phyloP scores from a whole-genome alignment of 2,329 filamentous ascomycete species.

The Fusarium continuum region DNA sequence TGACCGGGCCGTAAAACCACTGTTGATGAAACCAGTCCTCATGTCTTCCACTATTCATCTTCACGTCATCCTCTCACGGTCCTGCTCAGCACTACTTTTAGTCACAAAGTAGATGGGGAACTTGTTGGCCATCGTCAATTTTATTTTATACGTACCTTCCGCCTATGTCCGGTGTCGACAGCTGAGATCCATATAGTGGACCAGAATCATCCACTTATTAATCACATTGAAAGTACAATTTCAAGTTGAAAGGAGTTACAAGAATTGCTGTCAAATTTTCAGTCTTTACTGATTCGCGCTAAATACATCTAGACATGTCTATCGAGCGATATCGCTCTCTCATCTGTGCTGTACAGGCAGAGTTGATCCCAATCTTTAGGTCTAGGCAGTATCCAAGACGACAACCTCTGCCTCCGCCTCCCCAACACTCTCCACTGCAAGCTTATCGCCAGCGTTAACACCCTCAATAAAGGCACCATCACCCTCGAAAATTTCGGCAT shows the following conservation, averaged over 20 bases:
- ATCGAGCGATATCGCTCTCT: neutral
- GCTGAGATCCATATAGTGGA: neutral
- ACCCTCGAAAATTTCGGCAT: slow-evolving; percentile 73
- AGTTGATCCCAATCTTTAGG: neutral
- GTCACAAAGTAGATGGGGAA: neutral
- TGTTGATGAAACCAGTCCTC: neutral
- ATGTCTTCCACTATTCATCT: neutral
- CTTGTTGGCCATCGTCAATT: neutral
- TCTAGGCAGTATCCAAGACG: slow-evolving; percentile 69
- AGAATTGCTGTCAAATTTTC: neutral
- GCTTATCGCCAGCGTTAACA: slow-evolving; percentile 70
- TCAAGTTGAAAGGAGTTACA: neutral
- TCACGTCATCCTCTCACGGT: neutral
- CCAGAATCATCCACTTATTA: neutral
- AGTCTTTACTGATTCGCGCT: slow-evolving; percentile 14
- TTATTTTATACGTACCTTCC: neutral
- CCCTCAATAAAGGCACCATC: slow-evolving; percentile 81
- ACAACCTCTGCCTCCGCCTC: slow-evolving; percentile 76
- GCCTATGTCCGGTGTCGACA: too few relatives aligned
- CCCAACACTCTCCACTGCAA: slow-evolving; percentile 73
- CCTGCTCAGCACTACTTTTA: neutral
- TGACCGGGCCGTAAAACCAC: neutral
- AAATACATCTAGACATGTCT: slow-evolving; percentile 20
- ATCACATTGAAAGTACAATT: neutral
- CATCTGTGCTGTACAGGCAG: neutral